Evolutionary conservation across 2,329 filamentous ascomycete species (phyloP), one percentile per base, ranked within the genome.

Genomic region (Rutstroemia sp.): DNA sequence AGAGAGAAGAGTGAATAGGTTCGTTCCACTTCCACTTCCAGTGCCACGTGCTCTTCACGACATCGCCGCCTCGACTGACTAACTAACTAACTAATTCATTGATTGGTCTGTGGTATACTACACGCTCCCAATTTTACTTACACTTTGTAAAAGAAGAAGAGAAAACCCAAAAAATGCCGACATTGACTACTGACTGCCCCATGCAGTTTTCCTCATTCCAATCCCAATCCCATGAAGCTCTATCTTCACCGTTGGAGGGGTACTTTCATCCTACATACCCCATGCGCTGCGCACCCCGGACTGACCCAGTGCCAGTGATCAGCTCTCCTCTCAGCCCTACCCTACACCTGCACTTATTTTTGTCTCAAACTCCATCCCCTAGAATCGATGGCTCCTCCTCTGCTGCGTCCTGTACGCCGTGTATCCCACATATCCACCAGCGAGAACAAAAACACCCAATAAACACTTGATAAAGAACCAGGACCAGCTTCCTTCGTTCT

Each of bases 401-500:
- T 67, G 61, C 55, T 69, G 62, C 23, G 84, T 61, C 69, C 92
- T 82, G 75, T 89, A 99, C 47, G 86, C 80, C 6, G 91, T 96
- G 71, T 80, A 97, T 27, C 90, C 92, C 46, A 91, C 83, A 71
- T 97, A 99, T 4, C 71, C 88, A 63, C 88, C 92, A 9, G 79
- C 88, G 46, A 86, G 65, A 16, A 84, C 81, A 30, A 85, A 71
- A 61, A 88, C 76, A 72, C 96, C 87, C 59, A 96, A 67, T 58
- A 97, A 69, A 60, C 90, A 78, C 82, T 96, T 97, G 72, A 91
- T 79, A 61, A 97, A 76, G 73, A 86, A 86, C 84, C 84, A 86
- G 7, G 74, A 73, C 84, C 84, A 88, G 67, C 83, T 78, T 19
- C 82, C 77, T 45, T 74, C 65, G 55, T 54, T 58, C 58, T 56